Percentiles rank a stretch among this genome's conserved stretches.
Evolutionary conservation across 495 filamentous ascomycete species (phyloP).

Genomic region (Neurospora pannonica): DNA sequence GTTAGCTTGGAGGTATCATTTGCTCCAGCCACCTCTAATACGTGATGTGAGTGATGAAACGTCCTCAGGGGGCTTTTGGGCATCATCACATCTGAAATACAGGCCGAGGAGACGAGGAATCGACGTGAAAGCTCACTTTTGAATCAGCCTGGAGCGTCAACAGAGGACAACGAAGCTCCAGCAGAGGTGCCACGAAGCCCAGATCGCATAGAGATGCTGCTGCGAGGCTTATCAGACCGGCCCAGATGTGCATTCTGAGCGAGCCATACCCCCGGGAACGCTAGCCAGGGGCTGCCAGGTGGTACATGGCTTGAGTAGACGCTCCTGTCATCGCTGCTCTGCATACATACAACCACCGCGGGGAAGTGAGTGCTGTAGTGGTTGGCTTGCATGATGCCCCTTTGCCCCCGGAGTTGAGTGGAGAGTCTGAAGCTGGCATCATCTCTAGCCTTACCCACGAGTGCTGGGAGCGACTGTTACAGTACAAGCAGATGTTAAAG

Average conservation of each 20-base stretch:
- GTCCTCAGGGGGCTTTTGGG: neutral
- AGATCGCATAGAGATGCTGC: neutral
- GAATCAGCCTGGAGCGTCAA: neutral
- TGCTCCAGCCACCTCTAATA: neutral
- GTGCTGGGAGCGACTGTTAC: neutral
- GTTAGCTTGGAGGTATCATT: neutral
- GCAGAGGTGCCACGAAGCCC: neutral
- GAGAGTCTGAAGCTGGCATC: neutral
- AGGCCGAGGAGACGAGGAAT: neutral
- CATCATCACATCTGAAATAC: neutral
- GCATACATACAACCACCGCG: neutral
- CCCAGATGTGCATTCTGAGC: neutral
- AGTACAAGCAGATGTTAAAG: neutral
- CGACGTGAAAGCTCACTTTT: neutral
- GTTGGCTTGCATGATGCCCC: neutral
- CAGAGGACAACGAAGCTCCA: neutral
- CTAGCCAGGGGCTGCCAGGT: neutral
- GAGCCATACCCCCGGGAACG: neutral
- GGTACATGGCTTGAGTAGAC: neutral
- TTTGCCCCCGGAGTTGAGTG: neutral
- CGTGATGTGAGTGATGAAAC: neutral
- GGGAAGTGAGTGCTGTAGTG: neutral
- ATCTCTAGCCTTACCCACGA: neutral
- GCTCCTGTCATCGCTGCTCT: neutral
- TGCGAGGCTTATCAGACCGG: neutral